A percentile compares a stretch with the other conserved stretches of the same genome.
phyloP scores from a whole-genome alignment of 371 early-diverging fungal genomes.

The Funneliformis caledonium region DNA sequence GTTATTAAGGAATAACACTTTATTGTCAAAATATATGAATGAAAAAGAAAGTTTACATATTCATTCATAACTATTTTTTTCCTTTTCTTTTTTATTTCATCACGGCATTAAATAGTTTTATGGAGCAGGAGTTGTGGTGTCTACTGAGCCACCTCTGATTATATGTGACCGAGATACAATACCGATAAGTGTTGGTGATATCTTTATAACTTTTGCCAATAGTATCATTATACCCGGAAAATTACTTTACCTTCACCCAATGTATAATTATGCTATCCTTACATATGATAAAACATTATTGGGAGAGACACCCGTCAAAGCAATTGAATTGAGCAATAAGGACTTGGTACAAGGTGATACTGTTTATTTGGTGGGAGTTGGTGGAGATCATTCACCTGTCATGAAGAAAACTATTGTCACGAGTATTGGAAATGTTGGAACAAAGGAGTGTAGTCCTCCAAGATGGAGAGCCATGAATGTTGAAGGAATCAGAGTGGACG shows the following conservation, averaged over 20 bases:
- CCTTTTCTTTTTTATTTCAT: neutral
- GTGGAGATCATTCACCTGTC: conserved; percentile 54
- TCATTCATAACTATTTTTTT: neutral
- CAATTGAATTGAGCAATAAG: conserved; percentile 53
- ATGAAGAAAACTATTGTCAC: conserved; percentile 61
- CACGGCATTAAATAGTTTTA: conserved; percentile 41
- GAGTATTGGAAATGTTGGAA: conserved; percentile 60
- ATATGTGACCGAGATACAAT: conserved; percentile 83
- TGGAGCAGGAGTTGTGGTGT: conserved; percentile 84
- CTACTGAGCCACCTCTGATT: conserved; percentile 70
- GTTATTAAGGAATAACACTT: neutral
- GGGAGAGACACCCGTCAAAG: conserved; percentile 65
- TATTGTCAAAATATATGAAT: neutral
- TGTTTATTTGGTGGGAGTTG: conserved; percentile 71
- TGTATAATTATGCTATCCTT: conserved; percentile 82
- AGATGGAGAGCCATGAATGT: conserved; percentile 76
- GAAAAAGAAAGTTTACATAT: neutral
- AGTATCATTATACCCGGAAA: conserved; percentile 74
- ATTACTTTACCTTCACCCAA: conserved; percentile 77
- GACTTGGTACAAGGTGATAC: conserved; percentile 64
- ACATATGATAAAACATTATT: conserved; percentile 70
- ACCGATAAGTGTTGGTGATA: conserved; percentile 75
- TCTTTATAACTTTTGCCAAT: conserved; percentile 79
- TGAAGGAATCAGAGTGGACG: conserved; percentile 78
- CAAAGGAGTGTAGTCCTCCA: conserved; percentile 62